Conservation (phyloP, 306 rosid genomes). For the Begonia peltatifolia region DNA sequence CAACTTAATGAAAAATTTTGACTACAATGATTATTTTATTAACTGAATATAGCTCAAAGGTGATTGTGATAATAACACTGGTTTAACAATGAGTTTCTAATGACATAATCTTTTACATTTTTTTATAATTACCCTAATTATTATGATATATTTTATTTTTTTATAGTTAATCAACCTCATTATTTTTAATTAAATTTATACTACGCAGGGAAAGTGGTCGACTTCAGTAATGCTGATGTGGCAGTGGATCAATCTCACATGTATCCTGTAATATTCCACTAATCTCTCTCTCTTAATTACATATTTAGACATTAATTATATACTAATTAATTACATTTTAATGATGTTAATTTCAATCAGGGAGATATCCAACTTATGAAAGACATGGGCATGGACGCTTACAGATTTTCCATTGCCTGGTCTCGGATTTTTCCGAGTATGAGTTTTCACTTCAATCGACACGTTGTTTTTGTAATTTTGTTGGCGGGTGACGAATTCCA, state of each 20-base stretch:
- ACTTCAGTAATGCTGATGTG: slow-evolving; percentile 72
- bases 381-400: slow-evolving; percentile 85
- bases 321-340: neutral
- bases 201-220: slow-evolving; percentile 43
- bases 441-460: slow-evolving; percentile 3
- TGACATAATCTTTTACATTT: no score
- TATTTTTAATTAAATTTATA: neutral
- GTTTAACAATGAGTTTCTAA: no score
- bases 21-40: no score
- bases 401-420: slow-evolving; percentile 90
- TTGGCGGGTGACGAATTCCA: neutral
- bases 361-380: slow-evolving; percentile 75
- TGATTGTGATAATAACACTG: no score
- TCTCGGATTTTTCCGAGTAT: slow-evolving; percentile 77
- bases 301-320: neutral
- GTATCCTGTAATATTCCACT: slow-evolving; percentile 32
- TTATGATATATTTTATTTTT: no score
- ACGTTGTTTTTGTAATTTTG: neutral
- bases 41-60: no score
- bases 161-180: no score
- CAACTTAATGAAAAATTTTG: no score
- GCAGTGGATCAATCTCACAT: slow-evolving; percentile 76
- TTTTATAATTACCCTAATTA: no score
- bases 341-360: slow-evolving; percentile 19
- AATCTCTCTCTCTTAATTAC: neutral